Evolutionary conservation across 768 basidiomycete genomes (phyloP).

Genomic region (Pleurotus tuoliensis): DNA sequence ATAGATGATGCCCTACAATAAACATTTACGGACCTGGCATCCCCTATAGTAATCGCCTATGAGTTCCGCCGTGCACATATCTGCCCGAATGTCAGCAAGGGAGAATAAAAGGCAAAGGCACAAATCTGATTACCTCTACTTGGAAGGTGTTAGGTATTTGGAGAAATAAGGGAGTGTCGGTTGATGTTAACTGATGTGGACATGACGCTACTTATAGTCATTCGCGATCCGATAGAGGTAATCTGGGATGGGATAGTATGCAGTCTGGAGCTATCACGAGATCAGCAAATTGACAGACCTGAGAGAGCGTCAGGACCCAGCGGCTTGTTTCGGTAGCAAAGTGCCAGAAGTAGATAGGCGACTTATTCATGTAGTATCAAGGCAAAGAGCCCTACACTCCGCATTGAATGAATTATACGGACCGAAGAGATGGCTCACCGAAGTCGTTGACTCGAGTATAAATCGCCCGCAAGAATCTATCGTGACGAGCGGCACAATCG

Average conservation of each 20-base stretch:
- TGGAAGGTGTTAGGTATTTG: slow-evolving; percentile 2
- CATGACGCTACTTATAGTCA: slow-evolving; percentile 4
- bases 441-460: no score
- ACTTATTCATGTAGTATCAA: background rate
- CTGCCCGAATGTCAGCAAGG: background rate
- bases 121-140: background rate
- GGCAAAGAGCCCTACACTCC: background rate
- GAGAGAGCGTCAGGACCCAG: background rate
- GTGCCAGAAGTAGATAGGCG: slow-evolving; percentile 4
- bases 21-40: slow-evolving; percentile 29
- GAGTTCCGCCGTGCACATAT: background rate
- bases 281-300: slow-evolving; percentile 1
- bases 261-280: slow-evolving; percentile 6
- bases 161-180: background rate
- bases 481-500: no score
- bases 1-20: background rate
- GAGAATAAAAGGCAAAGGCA: background rate
- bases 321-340: slow-evolving; percentile 2
- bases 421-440: background rate
- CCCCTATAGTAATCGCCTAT: slow-evolving; percentile 40
- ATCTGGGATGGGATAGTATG: slow-evolving; percentile 5
- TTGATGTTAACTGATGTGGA: no score
- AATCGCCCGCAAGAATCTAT: no score
- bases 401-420: background rate
- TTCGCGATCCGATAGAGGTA: slow-evolving; percentile 6